Conservation (phyloP, 441 rosid genomes). For the Brassica balearica region DNA sequence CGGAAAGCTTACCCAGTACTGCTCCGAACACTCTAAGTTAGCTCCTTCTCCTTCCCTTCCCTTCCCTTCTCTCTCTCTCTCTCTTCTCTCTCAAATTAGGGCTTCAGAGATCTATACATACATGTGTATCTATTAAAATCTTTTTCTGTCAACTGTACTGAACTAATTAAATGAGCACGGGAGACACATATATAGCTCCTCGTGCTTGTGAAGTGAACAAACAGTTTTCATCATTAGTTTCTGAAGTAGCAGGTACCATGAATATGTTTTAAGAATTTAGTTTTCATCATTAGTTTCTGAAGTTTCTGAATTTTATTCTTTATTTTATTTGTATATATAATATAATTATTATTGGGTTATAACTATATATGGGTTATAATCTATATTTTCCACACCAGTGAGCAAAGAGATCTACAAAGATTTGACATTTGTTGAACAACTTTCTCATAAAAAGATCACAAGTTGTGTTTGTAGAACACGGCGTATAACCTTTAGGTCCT, state of each 20-base stretch:
- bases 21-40: slow-evolving; percentile 32
- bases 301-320: slow-evolving; percentile 20
- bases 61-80: slow-evolving; percentile 11
- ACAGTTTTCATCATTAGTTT: slow-evolving; percentile 45
- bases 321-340: slow-evolving; percentile 8
- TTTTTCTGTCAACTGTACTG: neutral
- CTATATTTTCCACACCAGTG: neutral
- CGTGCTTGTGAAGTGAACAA: slow-evolving; percentile 36
- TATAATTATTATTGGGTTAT: neutral
- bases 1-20: slow-evolving; percentile 41
- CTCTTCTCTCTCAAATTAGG: slow-evolving; percentile 29
- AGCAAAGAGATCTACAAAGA: slow-evolving; percentile 6
- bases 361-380: slow-evolving; percentile 21
- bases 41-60: slow-evolving; percentile 21
- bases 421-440: slow-evolving; percentile 18
- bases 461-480: neutral
- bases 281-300: slow-evolving; percentile 27
- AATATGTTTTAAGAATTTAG: slow-evolving; percentile 18
- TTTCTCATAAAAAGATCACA: slow-evolving; percentile 13
- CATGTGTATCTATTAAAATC: slow-evolving; percentile 17
- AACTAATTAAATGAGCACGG: slow-evolving; percentile 29
- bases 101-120: slow-evolving; percentile 41
- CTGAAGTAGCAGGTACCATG: slow-evolving; percentile 34
- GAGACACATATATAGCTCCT: slow-evolving; percentile 18
- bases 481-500: neutral